Percentiles rank a stretch among this genome's conserved stretches.
Conservation (phyloP, 768 basidiomycete genomes). For the Sutorius australiensis region DNA sequence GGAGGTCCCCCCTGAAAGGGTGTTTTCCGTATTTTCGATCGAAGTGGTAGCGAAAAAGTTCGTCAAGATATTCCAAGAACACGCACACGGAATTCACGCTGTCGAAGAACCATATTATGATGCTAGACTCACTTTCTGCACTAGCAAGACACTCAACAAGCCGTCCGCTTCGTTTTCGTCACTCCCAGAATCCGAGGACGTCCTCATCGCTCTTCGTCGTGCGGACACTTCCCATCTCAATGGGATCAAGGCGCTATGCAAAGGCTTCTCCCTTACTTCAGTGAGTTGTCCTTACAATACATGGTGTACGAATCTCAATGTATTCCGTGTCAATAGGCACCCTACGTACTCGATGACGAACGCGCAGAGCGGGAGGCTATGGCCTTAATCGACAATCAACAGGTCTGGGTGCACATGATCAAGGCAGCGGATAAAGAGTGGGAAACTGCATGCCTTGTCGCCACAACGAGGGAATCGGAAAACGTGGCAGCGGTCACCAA, state of each 20-base stretch:
- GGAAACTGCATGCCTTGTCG: slow-evolving; percentile 62
- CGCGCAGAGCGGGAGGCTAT: slow-evolving; percentile 50
- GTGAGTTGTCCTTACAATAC: slow-evolving; percentile 35
- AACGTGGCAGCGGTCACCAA: slow-evolving; percentile 65
- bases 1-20: slow-evolving; percentile 36
- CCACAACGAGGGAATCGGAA: slow-evolving; percentile 58
- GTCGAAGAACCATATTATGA: slow-evolving; percentile 52
- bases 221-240: slow-evolving; percentile 31
- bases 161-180: background rate
- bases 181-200: slow-evolving; percentile 9
- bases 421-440: slow-evolving; percentile 18
- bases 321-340: slow-evolving; percentile 37
- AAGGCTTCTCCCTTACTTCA: slow-evolving; percentile 54
- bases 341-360: slow-evolving; percentile 46
- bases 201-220: slow-evolving; percentile 29
- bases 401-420: slow-evolving; percentile 63
- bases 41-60: slow-evolving; percentile 46
- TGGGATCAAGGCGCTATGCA: slow-evolving; percentile 46
- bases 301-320: background rate
- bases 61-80: slow-evolving; percentile 43
- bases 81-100: slow-evolving; percentile 21
- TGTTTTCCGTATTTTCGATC: slow-evolving; percentile 66
- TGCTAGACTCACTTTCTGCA: slow-evolving; percentile 57
- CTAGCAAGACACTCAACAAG: slow-evolving; percentile 36
- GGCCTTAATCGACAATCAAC: slow-evolving; percentile 41